Base-by-base conservation (phyloP, 495 filamentous ascomycete species). In the Hyaloscypha finlandica region DNA sequence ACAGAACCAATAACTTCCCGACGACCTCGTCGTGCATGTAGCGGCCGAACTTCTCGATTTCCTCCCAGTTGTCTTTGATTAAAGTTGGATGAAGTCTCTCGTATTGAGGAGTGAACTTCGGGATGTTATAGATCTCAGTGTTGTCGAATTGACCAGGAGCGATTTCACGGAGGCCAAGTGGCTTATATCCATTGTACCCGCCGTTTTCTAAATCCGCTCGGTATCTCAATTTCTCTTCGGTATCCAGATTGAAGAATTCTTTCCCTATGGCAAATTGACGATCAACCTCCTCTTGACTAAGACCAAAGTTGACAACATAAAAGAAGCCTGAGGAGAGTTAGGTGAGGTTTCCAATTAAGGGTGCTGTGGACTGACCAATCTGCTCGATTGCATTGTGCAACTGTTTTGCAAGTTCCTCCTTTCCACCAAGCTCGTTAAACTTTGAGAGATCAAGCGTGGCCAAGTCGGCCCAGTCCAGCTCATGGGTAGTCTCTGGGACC, bases 191-290 rank as follows among this genome's bases (percentile, higher is more conserved):
- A 54, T 81, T 77, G 70, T 83, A 85, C 53, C 77, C 78, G 1
- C 82, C 83, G 20, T 79, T 73, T 25, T 78, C 80, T 22, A 80
- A 77, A 42, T 82, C 76, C 33, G 79, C 80, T 14, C 73, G 68
- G 66, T 83, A 86, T 70, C 82, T 79, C 35, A 80, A 76, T 63
- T 87, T 87, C 71, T 85, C 83, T 51, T 84, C 81, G n/a, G 81
- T 73, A 0, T 82, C 80, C 0, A 88, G 80, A 2, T 80, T 73
- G 74, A 86, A 85, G 70, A 86, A 81, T 30, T 81, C 80, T 57
- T 81, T 78, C 25, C 79, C 85, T 0, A 88, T 72, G 52, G 84
- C 82, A 63, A 86, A 88, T 66, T 88, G 86, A 31, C 77, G 78
- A 59, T 83, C 78, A 9, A 88, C 77, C 68, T 86, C 79, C 59